Evolutionary conservation across 2,329 filamentous ascomycete genomes (phyloP), one percentile per base, ranked within the genome.

Genomic region (Macrophomina pseudophaseolina): DNA sequence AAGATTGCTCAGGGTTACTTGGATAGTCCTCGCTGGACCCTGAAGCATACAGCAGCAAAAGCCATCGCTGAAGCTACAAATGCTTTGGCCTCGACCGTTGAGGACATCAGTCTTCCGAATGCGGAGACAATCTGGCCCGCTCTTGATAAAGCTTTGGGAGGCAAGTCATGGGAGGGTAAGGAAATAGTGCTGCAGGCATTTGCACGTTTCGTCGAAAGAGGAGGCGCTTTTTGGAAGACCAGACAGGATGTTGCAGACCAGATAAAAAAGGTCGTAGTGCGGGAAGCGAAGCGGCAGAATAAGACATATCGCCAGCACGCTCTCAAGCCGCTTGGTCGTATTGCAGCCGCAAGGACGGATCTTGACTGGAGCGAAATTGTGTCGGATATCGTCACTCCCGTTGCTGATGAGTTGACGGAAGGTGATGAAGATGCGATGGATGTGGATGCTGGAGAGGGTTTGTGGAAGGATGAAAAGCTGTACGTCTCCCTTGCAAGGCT

Each of bases 81-180:
- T 12, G 87, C 67, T 46, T 64, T 69, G 32, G 73, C 75, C 30
- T 70, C 70, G 70, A 75, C 75, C 63, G 78, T 84, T 5, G 87
- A 86, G 0, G 84, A 87, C 51, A 87, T 92, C 64, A 87, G 86
- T 68, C 82, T 85, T 18, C 74, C 83, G 2, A 87, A 89, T 48
- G 83, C 91, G 18, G 82, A 84, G 70, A 80, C 81, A 16, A 82
- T 97, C 28, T 99, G 94, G 94, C 92, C 92, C 0, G 86, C 90
- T 1, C 84, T 97, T 56, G 92, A 97, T 70, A 92, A 91, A 73
- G 88, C 92, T 1, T 80, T 98, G 48, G 87, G 88, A 2, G 88
- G 97, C 12, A 98, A 97, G 83, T 97, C 94, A 0, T 99, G 97
- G 84, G 86, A 91, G 0, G 93, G 93, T 28, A 99, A 99, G 76